A percentile compares a stretch with the other conserved stretches of the same genome.
phyloP scores from a whole-genome alignment of 2,329 filamentous ascomycete genomes.

The Lachnellula subtilissima region DNA sequence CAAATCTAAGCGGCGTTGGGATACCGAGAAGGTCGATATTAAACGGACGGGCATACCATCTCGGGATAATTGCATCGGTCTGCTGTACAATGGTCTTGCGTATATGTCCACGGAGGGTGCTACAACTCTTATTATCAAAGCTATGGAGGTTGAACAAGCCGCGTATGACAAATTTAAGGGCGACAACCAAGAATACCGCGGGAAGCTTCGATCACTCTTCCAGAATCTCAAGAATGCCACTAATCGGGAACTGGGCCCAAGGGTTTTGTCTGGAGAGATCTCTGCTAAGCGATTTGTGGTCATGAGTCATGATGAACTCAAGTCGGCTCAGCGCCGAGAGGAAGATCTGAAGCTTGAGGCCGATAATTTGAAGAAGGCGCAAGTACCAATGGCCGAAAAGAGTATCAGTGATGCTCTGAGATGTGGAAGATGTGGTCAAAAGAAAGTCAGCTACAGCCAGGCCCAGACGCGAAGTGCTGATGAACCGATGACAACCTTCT shows the following conservation, averaged over 20 bases:
- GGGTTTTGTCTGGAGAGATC: constrained; percentile 73
- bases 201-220: constrained; percentile 87
- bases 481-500: constrained; percentile 82
- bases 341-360: constrained; percentile 72
- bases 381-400: constrained; percentile 89
- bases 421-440: constrained; percentile 88
- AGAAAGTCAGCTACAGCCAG: constrained; percentile 92
- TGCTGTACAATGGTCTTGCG: constrained; percentile 88
- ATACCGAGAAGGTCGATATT: constrained; percentile 73
- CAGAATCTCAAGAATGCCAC: constrained; percentile 92
- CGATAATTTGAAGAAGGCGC: constrained; percentile 96
- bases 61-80: constrained; percentile 80
- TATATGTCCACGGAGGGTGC: constrained; percentile 66
- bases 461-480: constrained; percentile 94
- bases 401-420: constrained; percentile 82
- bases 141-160: constrained; percentile 78
- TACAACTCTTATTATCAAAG: constrained; percentile 65
- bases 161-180: constrained; percentile 66
- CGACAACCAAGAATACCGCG: constrained; percentile 71
- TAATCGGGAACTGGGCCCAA: constrained; percentile 70
- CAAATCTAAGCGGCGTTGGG: constrained; percentile 75
- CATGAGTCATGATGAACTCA: constrained; percentile 89
- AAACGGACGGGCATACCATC: constrained; percentile 68
- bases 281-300: constrained; percentile 67
- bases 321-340: constrained; percentile 74